phyloP scores from a whole-genome alignment of 805 yeast genomes.

The Schwanniomyces yamadae region DNA sequence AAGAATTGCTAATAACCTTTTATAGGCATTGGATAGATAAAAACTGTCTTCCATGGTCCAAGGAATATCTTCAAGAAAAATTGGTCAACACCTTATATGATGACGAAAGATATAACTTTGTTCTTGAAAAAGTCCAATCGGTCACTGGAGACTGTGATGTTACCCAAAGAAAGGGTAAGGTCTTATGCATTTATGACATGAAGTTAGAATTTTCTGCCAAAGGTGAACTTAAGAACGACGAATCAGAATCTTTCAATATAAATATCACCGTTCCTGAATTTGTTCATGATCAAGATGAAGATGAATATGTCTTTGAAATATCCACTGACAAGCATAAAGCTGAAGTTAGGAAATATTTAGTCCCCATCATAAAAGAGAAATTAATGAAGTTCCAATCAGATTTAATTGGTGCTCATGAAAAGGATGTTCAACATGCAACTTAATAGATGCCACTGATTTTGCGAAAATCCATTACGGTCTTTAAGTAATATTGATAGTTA shows the following conservation, averaged over 20 bases:
- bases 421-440: constrained; percentile 57
- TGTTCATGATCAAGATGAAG: constrained; percentile 73
- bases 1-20: too few species aligned
- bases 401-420: constrained; percentile 59
- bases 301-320: constrained; percentile 55
- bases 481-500: not conserved
- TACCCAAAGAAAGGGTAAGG: constrained; percentile 80
- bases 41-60: constrained; percentile 66
- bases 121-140: constrained; percentile 41
- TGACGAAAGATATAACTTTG: constrained; percentile 21
- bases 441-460: constrained; percentile 12
- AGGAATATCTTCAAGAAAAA: constrained; percentile 44
- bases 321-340: constrained; percentile 36
- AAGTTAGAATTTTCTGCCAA: constrained; percentile 47
- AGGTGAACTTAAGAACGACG: constrained; percentile 39
- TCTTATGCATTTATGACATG: constrained; percentile 72
- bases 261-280: constrained; percentile 60
- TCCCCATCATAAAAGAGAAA: constrained; percentile 50
- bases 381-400: constrained; percentile 62
- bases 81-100: constrained; percentile 30
- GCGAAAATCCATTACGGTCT: too few species aligned
- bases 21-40: constrained; percentile 72
- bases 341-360: constrained; percentile 46
- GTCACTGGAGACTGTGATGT: constrained; percentile 76
- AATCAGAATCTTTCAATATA: constrained; percentile 35